A percentile compares a stretch with the other conserved stretches of the same genome.
Evolutionary conservation across 805 yeast species (phyloP).

Genomic region (Hanseniaspora occidentalis): DNA sequence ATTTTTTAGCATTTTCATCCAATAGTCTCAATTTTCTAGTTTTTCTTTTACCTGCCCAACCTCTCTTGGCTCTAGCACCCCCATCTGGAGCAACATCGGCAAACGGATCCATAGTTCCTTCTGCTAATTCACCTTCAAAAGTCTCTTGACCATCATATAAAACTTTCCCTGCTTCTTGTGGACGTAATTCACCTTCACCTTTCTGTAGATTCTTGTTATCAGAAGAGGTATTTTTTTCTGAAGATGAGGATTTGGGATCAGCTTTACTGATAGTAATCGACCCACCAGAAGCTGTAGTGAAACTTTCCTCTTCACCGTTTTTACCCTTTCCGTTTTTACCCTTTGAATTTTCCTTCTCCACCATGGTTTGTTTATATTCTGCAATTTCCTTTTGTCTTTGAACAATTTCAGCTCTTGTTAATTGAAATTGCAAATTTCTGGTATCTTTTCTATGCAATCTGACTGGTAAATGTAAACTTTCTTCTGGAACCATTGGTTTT

Average conservation of each 20-base stretch:
- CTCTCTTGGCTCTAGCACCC: constrained; percentile 52
- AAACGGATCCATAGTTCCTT: constrained; percentile 25
- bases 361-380: constrained; percentile 24
- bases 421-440: constrained; percentile 74
- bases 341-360: constrained; percentile 24
- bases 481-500: constrained; percentile 55
- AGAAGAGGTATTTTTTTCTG: not conserved
- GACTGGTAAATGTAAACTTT: constrained; percentile 68
- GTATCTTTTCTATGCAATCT: constrained; percentile 91
- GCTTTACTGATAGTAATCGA: not conserved
- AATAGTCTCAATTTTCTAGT: constrained; percentile 74
- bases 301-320: constrained; percentile 6
- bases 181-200: constrained; percentile 21
- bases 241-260: not conserved
- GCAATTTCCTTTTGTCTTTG: constrained; percentile 40
- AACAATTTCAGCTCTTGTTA: constrained; percentile 66
- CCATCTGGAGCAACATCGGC: constrained; percentile 88
- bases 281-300: constrained; percentile 3
- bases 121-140: constrained; percentile 29
- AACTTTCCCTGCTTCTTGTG: constrained; percentile 29
- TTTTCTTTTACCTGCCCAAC: constrained; percentile 49
- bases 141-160: constrained; percentile 28
- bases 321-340: constrained; percentile 10
- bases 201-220: constrained; percentile 11
- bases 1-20: constrained; percentile 69